These are phyloP conservation scores for Trifolium repens DNA, from an alignment of 306 rosid species.

Conservation along the genomic window DNA sequence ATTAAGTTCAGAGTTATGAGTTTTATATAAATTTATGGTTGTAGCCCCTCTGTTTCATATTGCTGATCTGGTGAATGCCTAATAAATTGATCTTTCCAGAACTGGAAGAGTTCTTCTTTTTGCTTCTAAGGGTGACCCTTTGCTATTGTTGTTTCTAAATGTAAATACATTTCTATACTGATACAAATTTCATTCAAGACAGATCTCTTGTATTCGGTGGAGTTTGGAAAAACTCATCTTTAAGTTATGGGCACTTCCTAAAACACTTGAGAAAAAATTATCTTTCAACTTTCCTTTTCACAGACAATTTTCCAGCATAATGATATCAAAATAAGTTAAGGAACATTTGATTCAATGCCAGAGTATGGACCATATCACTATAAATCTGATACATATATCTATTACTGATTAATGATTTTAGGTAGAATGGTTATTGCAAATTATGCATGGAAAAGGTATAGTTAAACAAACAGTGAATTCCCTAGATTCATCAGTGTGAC, in stretches of 20 bases:
- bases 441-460: slow-evolving; percentile 17
- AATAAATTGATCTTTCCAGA: slow-evolving; percentile 10
- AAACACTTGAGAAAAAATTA: slow-evolving; percentile 1
- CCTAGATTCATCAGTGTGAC: slow-evolving; percentile 27
- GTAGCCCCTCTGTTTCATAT: slow-evolving; percentile 9
- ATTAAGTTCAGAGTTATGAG: slow-evolving; percentile 10
- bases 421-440: neutral
- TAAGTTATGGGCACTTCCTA: slow-evolving; percentile 9
- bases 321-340: slow-evolving; percentile 23
- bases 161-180: slow-evolving; percentile 14
- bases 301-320: slow-evolving; percentile 13
- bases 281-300: slow-evolving; percentile 23
- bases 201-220: slow-evolving; percentile 14
- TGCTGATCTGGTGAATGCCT: slow-evolving; percentile 15
- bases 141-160: slow-evolving; percentile 5
- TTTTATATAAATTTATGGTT: slow-evolving; percentile 22
- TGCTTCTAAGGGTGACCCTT: slow-evolving; percentile 5
- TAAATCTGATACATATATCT: neutral
- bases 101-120: slow-evolving; percentile 19
- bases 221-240: slow-evolving; percentile 15
- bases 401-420: neutral
- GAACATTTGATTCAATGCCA: slow-evolving; percentile 27
- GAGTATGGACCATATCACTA: slow-evolving; percentile 21
- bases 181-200: slow-evolving; percentile 26
- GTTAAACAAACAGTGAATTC: slow-evolving; percentile 29